Evolutionary conservation across 352 stramenopile species (phyloP).

Genomic region (Phytophthora vignae): DNA sequence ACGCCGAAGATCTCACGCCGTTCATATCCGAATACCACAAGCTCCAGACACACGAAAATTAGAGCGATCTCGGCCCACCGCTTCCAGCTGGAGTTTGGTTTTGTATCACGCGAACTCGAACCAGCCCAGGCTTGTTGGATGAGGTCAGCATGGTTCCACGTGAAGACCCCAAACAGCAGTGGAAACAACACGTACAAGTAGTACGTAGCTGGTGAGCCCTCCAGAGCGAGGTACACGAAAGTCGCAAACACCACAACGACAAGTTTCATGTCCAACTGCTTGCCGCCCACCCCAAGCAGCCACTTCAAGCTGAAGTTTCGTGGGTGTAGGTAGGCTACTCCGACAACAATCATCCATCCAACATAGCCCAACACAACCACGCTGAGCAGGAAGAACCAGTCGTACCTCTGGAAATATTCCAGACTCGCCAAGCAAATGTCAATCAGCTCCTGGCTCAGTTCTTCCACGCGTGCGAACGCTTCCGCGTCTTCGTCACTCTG

Average conservation of each 20-base stretch:
- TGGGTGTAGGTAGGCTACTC: conserved; percentile 64
- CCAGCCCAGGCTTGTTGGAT: conserved; percentile 18
- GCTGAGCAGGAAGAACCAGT: conserved; percentile 83
- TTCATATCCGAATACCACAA: conserved; percentile 77
- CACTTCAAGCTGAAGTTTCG: conserved; percentile 37
- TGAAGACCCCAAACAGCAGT: conserved; percentile 69
- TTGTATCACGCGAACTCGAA: conserved; percentile 3
- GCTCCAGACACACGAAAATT: conserved; percentile 63
- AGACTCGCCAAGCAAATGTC: conserved; percentile 77
- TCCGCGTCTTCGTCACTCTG: conserved; percentile 13
- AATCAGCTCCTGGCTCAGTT: conserved; percentile 71
- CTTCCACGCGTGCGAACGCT: conserved; percentile 44
- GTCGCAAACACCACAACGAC: conserved; percentile 33
- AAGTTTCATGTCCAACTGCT: conserved; percentile 42
- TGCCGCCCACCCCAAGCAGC: conserved; percentile 34
- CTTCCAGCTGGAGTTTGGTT: conserved; percentile 21
- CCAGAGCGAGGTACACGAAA: conserved; percentile 65
- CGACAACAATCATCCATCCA: conserved; percentile 76
- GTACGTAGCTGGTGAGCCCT: conserved; percentile 77
- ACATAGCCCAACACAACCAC: conserved; percentile 83
- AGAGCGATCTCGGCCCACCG: conserved; percentile 42
- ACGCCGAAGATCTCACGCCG: conserved; percentile 71
- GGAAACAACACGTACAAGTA: conserved; percentile 82
- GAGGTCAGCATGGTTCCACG: conserved; percentile 54
- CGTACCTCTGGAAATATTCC: conserved; percentile 85